These are phyloP conservation scores for Ceratocystiopsis minuta DNA, from an alignment of 2,329 filamentous ascomycete species.

Conservation along the genomic window DNA sequence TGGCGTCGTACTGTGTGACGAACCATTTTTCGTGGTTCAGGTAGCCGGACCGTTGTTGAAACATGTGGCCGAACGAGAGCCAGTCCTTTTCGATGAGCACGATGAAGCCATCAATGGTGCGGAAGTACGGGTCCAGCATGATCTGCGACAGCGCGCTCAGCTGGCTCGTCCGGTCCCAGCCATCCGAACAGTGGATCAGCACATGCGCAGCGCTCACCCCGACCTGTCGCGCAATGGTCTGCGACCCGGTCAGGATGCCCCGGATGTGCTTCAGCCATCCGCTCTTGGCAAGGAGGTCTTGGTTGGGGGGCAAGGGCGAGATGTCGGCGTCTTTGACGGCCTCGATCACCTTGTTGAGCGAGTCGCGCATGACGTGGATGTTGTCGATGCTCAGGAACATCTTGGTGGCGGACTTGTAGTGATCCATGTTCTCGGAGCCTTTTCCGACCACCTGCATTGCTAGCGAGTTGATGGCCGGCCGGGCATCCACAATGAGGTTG, in stretches of 20 bases:
- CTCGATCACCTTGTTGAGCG: slow-evolving; percentile 71
- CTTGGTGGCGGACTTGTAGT: slow-evolving; percentile 84
- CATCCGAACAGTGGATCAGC: slow-evolving; percentile 92
- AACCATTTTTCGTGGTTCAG: slow-evolving; percentile 93
- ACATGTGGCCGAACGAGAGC: slow-evolving; percentile 96
- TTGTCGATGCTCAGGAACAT: slow-evolving; percentile 93
- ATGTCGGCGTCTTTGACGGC: slow-evolving; percentile 86
- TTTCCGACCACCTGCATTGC: slow-evolving; percentile 87
- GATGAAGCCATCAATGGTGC: slow-evolving; percentile 87
- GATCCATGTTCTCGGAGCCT: slow-evolving; percentile 94
- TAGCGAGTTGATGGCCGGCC: slow-evolving; percentile 83
- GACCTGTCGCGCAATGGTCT: slow-evolving; percentile 70
- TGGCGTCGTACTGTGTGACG: slow-evolving; percentile 62
- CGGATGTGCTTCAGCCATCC: slow-evolving; percentile 83
- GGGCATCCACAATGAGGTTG: slow-evolving; percentile 90
- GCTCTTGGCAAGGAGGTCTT: slow-evolving; percentile 64
- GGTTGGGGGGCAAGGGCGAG: slow-evolving; percentile 62
- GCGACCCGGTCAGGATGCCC: slow-evolving; percentile 66
- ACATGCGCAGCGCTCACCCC: slow-evolving; percentile 89
- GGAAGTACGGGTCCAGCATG: slow-evolving; percentile 87
- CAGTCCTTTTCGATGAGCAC: slow-evolving; percentile 93
- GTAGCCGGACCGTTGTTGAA: slow-evolving; percentile 76
- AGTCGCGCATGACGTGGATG: slow-evolving; percentile 94
- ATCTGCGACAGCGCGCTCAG: slow-evolving; percentile 81
- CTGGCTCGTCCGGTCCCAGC: slow-evolving; percentile 95